Evolutionary conservation across 495 filamentous ascomycete genomes (phyloP), one percentile per base, ranked within the genome.

Genomic region (Endocarpon pusillum): DNA sequence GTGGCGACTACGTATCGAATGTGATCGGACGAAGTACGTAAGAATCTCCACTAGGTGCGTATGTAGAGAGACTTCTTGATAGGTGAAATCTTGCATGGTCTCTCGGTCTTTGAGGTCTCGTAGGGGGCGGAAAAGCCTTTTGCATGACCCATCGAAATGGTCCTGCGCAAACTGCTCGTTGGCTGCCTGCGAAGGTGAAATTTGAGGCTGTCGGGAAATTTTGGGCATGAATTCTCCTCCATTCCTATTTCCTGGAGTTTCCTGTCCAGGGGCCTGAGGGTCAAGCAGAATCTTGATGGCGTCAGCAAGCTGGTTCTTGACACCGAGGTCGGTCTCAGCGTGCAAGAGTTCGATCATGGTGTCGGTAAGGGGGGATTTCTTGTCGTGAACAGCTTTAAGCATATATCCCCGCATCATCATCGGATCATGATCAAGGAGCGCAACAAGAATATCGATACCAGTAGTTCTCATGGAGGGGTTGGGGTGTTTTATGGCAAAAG

Each of bases 261-360:
- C 83, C 40, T 62, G 62, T 39, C 63, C 33, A 30, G 60, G 54
- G 27, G 71, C 67, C 34, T 73, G 71, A n/a, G 83, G 84, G 45
- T 96, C 91, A 12, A 96, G 67, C 17, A 97, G 62, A 14, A 96
- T 76, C 54, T 92, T 94, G 49, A 97, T 78, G 18, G 89, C 82
- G 57, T 97, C 89, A 8, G 89, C 81, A 45, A 96, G 77, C 49
- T 96, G 91, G 19, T 83, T 84, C 59, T 94, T 94, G 39, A 96
- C 83, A 0, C 89, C 89, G 9, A 96, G 64, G 53, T 97, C 89
- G 3, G 76, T 73, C 53, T 97, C 91, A 1, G 83, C 75, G 23
- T 96, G 68, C 7, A 97, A 71, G 33, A 96, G 61, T 42, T 94
- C 89, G 38, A 97, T 93, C 18, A 97, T 59, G 3, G 84, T 92